phyloP scores from a whole-genome alignment of 1,284 basidiomycete genomes.

The Microbotryomycetes sp. region DNA sequence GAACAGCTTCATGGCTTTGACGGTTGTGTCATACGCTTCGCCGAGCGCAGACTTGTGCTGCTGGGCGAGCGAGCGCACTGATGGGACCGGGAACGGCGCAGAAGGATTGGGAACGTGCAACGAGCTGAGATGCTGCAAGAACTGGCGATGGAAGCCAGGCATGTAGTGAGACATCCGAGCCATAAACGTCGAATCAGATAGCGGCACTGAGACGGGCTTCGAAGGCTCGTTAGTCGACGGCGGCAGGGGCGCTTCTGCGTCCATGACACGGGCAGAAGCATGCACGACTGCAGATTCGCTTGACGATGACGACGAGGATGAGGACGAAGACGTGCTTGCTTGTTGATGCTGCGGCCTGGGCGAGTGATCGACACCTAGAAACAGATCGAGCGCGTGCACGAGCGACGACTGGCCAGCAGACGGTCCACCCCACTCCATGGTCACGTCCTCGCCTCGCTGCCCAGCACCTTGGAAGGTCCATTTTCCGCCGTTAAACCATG shows the following conservation, averaged over 20 bases:
- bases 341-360: slow-evolving; percentile 29
- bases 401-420: slow-evolving; percentile 85
- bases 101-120: slow-evolving; percentile 47
- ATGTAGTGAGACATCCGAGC: slow-evolving; percentile 80
- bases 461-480: slow-evolving; percentile 79
- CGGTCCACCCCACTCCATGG: slow-evolving; percentile 65
- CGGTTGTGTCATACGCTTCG: slow-evolving; percentile 21
- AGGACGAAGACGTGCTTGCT: slow-evolving; percentile 2
- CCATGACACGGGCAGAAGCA: slow-evolving; percentile 49
- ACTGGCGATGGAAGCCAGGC: slow-evolving; percentile 82
- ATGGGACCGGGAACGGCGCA: slow-evolving; percentile 50
- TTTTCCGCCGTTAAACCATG: slow-evolving; percentile 81
- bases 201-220: slow-evolving; percentile 33
- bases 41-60: slow-evolving; percentile 32
- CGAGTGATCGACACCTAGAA: slow-evolving; percentile 71
- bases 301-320: slow-evolving; percentile 32
- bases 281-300: slow-evolving; percentile 42
- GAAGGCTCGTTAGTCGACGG: background rate
- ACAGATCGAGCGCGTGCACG: slow-evolving; percentile 81
- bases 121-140: slow-evolving; percentile 65
- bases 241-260: slow-evolving; percentile 31
- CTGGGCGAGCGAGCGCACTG: slow-evolving; percentile 38
- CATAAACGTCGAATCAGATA: slow-evolving; percentile 52
- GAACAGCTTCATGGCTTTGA: slow-evolving; percentile 27
- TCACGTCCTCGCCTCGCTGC: slow-evolving; percentile 45